Percentiles rank a stretch among this genome's conserved stretches.
Conservation (phyloP, 768 basidiomycete genomes). For the Tricholoma flavovirens region DNA sequence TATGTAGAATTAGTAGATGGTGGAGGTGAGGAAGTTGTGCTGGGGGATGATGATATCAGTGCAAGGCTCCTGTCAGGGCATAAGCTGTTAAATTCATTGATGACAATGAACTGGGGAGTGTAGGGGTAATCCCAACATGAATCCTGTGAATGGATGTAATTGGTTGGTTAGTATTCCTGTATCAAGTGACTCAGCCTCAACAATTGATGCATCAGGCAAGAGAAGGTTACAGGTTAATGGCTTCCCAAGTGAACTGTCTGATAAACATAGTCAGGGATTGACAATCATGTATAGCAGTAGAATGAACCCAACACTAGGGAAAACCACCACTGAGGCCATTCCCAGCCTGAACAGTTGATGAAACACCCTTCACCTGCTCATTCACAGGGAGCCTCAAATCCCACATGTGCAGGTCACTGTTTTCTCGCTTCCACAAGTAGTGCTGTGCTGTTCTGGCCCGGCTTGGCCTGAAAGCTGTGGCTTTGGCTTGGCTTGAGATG, state of each 20-base stretch:
- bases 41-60: neutral
- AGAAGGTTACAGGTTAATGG: neutral
- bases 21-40: neutral
- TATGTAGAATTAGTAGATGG: neutral
- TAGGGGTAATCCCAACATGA: neutral
- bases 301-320: neutral
- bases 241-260: neutral
- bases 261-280: neutral
- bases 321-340: neutral
- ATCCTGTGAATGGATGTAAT: neutral
- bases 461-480: too few species aligned
- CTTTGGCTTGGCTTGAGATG: too few species aligned
- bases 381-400: neutral
- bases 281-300: neutral
- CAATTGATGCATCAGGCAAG: neutral
- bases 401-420: neutral
- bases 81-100: neutral
- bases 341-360: neutral
- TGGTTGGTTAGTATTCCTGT: neutral
- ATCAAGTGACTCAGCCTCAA: neutral
- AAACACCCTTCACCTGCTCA: neutral
- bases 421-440: neutral
- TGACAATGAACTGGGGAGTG: neutral
- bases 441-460: too few species aligned
- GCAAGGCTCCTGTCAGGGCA: neutral